Evolutionary conservation across 768 basidiomycete genomes (phyloP).

Genomic region (Pleurotus pulmonarius): DNA sequence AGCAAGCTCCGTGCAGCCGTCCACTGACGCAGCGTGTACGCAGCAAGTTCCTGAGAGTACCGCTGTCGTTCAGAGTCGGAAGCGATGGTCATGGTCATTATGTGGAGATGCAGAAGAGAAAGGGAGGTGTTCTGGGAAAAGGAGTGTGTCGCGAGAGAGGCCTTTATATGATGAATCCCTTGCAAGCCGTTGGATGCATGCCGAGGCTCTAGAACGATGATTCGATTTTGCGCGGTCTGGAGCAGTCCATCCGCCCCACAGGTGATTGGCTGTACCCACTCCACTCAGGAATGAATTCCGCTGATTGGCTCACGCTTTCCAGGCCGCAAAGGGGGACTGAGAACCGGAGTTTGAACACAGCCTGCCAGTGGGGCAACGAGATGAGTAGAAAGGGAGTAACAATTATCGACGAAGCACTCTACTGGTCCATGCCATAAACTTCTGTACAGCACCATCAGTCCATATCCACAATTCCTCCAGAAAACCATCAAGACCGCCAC

Average conservation of each 20-base stretch:
- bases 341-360: not conserved
- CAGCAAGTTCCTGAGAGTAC: constrained; percentile 45
- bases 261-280: constrained; percentile 6
- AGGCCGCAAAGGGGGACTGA: not conserved
- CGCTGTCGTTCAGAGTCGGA: constrained; percentile 26
- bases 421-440: constrained; percentile 32
- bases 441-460: constrained; percentile 34
- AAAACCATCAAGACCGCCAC: constrained; percentile 61
- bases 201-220: constrained; percentile 3
- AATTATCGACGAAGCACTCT: constrained; percentile 31
- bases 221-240: not conserved
- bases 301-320: not conserved
- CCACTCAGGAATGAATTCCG: not conserved
- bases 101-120: not conserved
- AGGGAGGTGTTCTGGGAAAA: not conserved
- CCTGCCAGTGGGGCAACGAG: not conserved
- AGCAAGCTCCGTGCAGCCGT: constrained; percentile 26
- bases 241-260: not conserved
- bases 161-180: constrained; percentile 4
- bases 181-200: not conserved
- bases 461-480: constrained; percentile 62
- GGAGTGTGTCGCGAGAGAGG: not conserved
- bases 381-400: not conserved
- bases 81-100: constrained; percentile 19
- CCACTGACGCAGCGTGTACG: constrained; percentile 46